A percentile compares a stretch with the other conserved stretches of the same genome.
These are phyloP conservation scores for Fusarium pseudoanthophilum DNA, from an alignment of 2,329 filamentous ascomycete genomes.

Conservation along the genomic window DNA sequence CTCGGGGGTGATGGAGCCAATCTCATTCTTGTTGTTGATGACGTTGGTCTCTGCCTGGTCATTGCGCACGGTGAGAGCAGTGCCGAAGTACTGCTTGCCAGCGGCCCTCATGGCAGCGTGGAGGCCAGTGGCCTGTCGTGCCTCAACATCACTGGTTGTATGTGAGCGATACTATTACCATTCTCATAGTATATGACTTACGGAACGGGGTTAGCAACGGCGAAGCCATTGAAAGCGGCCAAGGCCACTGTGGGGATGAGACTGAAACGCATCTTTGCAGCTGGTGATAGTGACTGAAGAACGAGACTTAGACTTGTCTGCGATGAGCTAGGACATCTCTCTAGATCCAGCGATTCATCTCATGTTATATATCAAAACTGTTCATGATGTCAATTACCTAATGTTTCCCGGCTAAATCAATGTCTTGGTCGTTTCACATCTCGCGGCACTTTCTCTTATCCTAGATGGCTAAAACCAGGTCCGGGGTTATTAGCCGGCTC, in stretches of 20 bases:
- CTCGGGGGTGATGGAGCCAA: slow-evolving; percentile 10
- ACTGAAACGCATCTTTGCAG: slow-evolving; percentile 21
- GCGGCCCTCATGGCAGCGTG: slow-evolving; percentile 10
- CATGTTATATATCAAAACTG: background rate
- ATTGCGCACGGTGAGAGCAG: slow-evolving; percentile 11
- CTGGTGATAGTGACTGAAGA: background rate
- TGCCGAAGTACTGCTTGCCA: slow-evolving; percentile 20
- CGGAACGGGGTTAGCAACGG: slow-evolving; percentile 10
- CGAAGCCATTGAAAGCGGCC: slow-evolving; percentile 4
- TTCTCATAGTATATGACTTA: background rate
- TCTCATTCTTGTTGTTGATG: slow-evolving; percentile 8
- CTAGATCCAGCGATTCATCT: background rate
- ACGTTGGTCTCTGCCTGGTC: slow-evolving; percentile 1
- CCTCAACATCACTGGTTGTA: background rate
- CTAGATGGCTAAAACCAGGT: background rate
- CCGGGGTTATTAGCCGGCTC: slow-evolving; percentile 14
- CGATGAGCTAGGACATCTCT: rapidly evolving
- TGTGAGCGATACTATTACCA: background rate
- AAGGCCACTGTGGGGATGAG: slow-evolving; percentile 4
- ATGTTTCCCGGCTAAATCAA: slow-evolving; percentile 6
- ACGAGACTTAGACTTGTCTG: background rate
- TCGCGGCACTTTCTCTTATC: background rate
- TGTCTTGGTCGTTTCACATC: background rate
- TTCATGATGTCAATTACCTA: background rate
- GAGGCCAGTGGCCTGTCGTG: slow-evolving; percentile 2